Base-by-base conservation (phyloP, 129 eudicot genomes). In the Saussurea involucrata region DNA sequence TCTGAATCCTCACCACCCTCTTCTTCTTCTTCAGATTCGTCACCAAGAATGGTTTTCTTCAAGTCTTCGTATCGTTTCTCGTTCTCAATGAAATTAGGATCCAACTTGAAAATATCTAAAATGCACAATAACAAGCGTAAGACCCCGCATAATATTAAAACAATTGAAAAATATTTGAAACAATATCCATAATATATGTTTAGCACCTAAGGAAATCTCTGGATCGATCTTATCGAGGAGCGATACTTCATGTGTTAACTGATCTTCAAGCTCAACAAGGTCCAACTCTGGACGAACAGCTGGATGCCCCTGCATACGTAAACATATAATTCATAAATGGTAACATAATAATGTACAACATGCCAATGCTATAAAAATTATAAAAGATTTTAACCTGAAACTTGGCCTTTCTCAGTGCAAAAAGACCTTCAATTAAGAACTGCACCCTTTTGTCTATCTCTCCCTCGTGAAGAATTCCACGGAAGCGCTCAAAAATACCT, bases 401-500 rank as follows among this genome's bases (percentile, higher is more conserved):
- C 81, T 95, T 95, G 72, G 99, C 95, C 64, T 92, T 95, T 33
- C 99, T 78, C 22, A 95, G 64, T 66, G 97, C 99, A 86, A 92
- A 95, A 12, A 95, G 87, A 49, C 97, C 97, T 87, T 95, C 99
- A 33, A 95, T 95, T 44, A 95, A 79, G 63, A 86, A 95, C 67
- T 95, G 97, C 33, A 92, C 99, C 25, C 99, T 85, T 72, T 92
- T 95, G 85, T 95, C 99, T 67, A 95, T 95, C 72, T 95, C 96
- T 77, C 97, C 99, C 83, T 95, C 99, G 24, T 95, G 99, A 82
- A 95, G 97, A 79, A 95, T 95, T 68, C 97, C 99, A 76, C 97
- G 99, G 28, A 95, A 95, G 8, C 97, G 89, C 84, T 95, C 99
- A 89, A 95, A 95, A 22, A 95, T 95, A 63, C 96, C 98, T 93